A percentile compares a stretch with the other conserved stretches of the same genome.
phyloP scores from a whole-genome alignment of 768 basidiomycete genomes.

The Lepiota subincarnata region DNA sequence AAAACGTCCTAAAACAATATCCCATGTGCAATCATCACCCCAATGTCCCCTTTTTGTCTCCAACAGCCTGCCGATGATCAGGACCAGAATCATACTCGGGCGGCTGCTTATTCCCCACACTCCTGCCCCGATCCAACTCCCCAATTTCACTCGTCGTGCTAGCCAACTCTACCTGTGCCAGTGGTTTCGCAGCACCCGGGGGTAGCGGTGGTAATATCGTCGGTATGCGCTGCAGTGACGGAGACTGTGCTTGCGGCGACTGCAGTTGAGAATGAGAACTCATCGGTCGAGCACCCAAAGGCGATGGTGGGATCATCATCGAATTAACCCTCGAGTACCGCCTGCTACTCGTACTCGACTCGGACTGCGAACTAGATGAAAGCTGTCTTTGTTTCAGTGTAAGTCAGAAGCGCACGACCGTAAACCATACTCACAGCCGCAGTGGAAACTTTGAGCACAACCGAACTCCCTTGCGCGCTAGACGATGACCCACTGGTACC shows the following conservation, averaged over 20 bases:
- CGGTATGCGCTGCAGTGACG: background rate
- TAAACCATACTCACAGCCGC: background rate
- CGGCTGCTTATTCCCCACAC: background rate
- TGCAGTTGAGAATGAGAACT: background rate
- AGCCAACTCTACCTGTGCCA: background rate
- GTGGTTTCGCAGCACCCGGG: conserved; percentile 2
- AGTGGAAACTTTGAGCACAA: too few relatives aligned
- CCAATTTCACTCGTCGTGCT: background rate
- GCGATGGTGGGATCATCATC: background rate
- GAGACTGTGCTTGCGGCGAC: background rate
- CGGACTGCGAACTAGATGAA: background rate
- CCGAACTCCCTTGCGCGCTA: too few relatives aligned
- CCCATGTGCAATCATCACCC: too few relatives aligned
- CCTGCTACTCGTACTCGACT: background rate
- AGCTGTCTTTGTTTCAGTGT: background rate
- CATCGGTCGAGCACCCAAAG: background rate
- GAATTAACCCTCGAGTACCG: background rate
- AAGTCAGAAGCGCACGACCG: too few relatives aligned
- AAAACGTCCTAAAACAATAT: too few relatives aligned
- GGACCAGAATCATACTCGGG: background rate
- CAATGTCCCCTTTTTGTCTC: too few relatives aligned
- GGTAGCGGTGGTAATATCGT: background rate
- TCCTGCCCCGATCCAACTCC: background rate
- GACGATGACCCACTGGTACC: background rate
- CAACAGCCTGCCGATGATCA: too few relatives aligned